Percentiles rank a stretch among this genome's conserved stretches.
phyloP scores from a whole-genome alignment of 768 basidiomycete species.

The Rickenella mellea region DNA sequence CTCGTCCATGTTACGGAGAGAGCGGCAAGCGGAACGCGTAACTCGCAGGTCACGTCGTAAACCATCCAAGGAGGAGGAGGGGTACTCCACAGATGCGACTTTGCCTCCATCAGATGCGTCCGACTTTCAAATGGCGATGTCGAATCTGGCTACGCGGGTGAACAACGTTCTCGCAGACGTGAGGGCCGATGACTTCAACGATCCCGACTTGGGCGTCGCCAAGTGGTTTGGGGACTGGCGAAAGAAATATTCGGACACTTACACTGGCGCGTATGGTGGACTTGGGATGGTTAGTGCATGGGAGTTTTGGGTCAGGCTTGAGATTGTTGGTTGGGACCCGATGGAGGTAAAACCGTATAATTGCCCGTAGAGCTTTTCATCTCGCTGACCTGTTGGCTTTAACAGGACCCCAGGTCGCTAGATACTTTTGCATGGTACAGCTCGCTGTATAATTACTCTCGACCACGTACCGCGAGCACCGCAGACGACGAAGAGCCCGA shows the following conservation, averaged over 20 bases:
- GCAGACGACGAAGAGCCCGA: slow-evolving; percentile 37
- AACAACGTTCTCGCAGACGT: slow-evolving; percentile 71
- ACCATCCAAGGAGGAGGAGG: slow-evolving; percentile 44
- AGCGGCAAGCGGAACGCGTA: slow-evolving; percentile 50
- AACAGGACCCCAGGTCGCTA: slow-evolving; percentile 43
- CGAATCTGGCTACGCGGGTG: slow-evolving; percentile 39
- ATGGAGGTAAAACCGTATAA: slow-evolving; percentile 46
- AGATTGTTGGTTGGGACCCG: slow-evolving; percentile 83
- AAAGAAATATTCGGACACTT: slow-evolving; percentile 67
- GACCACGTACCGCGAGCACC: slow-evolving; percentile 21
- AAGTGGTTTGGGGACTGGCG: slow-evolving; percentile 66
- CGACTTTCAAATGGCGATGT: slow-evolving; percentile 59
- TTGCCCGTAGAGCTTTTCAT: not conserved
- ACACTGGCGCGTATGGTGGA: slow-evolving; percentile 83
- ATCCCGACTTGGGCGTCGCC: slow-evolving; percentile 66
- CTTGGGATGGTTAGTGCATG: slow-evolving; percentile 80
- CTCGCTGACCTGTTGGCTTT: slow-evolving; percentile 8
- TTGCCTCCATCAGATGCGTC: slow-evolving; percentile 54
- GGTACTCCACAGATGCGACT: slow-evolving; percentile 80
- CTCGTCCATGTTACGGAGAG: slow-evolving; percentile 33
- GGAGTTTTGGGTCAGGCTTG: slow-evolving; percentile 91
- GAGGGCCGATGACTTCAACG: slow-evolving; percentile 70
- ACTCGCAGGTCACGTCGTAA: slow-evolving; percentile 44
- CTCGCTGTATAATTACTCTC: slow-evolving; percentile 70
- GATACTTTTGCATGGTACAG: slow-evolving; percentile 83